Percentiles rank a stretch among this genome's conserved stretches.
Conservation (phyloP, 176 grass and related monocot species). For the Eleusine coracana region DNA sequence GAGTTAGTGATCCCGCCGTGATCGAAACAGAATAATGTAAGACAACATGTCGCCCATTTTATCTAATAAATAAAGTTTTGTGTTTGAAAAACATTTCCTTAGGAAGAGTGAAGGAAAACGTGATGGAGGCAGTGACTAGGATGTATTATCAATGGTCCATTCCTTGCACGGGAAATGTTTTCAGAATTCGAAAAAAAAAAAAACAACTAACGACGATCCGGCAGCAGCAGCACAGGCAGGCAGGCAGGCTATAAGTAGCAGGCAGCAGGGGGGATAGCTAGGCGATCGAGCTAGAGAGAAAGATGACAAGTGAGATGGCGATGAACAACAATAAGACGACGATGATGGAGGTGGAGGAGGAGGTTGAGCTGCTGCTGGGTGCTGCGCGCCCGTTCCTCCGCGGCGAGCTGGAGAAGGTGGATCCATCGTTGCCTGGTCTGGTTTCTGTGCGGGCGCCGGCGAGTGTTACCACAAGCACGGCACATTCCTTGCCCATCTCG, state of each 20-base stretch:
- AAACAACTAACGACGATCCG: too few species aligned
- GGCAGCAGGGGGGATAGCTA: too few species aligned
- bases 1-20: conserved; percentile 9
- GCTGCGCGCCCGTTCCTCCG: conserved; percentile 75
- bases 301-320: too few species aligned
- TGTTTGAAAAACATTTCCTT: too few species aligned
- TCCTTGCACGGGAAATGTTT: too few species aligned
- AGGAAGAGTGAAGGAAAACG: too few species aligned
- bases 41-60: not conserved
- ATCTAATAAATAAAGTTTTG: not conserved
- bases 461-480: conserved; percentile 99
- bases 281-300: not conserved
- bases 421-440: conserved; percentile 57
- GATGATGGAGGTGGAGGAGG: not conserved
- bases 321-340: not conserved
- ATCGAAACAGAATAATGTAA: conserved; percentile 9
- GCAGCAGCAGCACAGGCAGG: too few species aligned
- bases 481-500: conserved; percentile 86
- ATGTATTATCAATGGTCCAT: too few species aligned
- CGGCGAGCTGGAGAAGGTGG: conserved; percentile 48
- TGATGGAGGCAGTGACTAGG: too few species aligned
- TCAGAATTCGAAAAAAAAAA: too few species aligned
- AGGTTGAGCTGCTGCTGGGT: conserved; percentile 8
- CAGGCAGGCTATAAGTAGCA: too few species aligned
- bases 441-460: conserved; percentile 53